A percentile compares a stretch with the other conserved stretches of the same genome.
These are phyloP conservation scores for Globisporangium spinosum DNA, from an alignment of 352 stramenopile species.

Conservation along the genomic window DNA sequence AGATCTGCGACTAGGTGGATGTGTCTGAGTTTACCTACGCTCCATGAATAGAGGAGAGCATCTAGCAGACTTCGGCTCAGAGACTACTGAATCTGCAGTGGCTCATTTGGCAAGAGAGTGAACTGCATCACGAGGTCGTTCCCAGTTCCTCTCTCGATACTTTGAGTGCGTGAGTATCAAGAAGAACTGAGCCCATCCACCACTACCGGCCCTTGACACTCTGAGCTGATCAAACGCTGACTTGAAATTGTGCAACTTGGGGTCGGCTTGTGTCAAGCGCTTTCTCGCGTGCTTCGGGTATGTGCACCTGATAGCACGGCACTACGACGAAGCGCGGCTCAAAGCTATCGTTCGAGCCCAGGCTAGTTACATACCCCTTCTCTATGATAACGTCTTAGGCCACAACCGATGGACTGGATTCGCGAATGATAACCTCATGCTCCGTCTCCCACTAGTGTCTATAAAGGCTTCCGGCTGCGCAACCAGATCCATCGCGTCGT, in stretches of 20 bases:
- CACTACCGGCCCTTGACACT: background rate
- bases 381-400: background rate
- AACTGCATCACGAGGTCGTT: too few species aligned
- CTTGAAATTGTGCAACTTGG: background rate
- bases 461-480: constrained; percentile 42
- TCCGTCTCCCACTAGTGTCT: constrained; percentile 19
- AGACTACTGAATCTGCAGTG: too few species aligned
- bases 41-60: too few species aligned
- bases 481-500: constrained; percentile 40
- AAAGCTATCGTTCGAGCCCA: constrained; percentile 45
- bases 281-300: constrained; percentile 51
- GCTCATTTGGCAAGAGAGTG: too few species aligned
- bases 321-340: constrained; percentile 43
- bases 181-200: too few species aligned
- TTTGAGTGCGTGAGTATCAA: too few species aligned
- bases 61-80: too few species aligned
- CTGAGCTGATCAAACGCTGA: background rate
- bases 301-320: constrained; percentile 31
- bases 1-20: too few species aligned
- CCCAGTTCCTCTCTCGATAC: too few species aligned
- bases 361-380: constrained; percentile 19
- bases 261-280: constrained; percentile 35
- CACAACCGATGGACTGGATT: background rate
- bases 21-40: too few species aligned
- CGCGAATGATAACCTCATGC: background rate